phyloP scores from a whole-genome alignment of 73 alveolate genomes.

The Symbiodinium natans region DNA sequence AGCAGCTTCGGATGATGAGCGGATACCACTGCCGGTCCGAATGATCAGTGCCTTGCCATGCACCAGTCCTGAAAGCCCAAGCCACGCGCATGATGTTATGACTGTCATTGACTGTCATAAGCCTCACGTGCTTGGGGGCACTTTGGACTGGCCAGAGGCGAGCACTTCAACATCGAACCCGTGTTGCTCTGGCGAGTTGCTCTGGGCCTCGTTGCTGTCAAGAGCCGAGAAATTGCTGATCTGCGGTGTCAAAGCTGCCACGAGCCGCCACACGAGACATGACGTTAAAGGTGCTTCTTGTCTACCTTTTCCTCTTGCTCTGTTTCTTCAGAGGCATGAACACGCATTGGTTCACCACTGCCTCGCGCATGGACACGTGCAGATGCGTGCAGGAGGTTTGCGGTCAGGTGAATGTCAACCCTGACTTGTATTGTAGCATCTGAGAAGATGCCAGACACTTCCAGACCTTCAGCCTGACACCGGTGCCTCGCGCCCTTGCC shows the following conservation, averaged over 20 bases:
- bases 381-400: constrained; percentile 3
- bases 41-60: not conserved
- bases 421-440: not conserved
- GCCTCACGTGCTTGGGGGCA: no score
- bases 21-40: not conserved
- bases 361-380: no score
- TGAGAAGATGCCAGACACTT: no score
- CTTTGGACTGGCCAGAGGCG: no score
- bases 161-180: constrained; percentile 11
- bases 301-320: not conserved
- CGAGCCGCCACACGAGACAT: no score
- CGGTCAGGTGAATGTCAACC: constrained; percentile 31
- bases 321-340: not conserved
- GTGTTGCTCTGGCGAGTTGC: constrained; percentile 4
- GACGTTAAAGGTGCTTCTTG: not conserved
- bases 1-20: not conserved
- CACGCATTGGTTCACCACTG: not conserved
- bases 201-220: not conserved
- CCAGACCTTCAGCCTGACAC: not conserved
- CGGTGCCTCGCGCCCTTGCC: not conserved
- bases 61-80: no score
- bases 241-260: not conserved
- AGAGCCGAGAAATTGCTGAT: not conserved
- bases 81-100: no score
- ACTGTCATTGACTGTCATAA: no score